Conservation (phyloP, 768 basidiomycete genomes). For the Pleurotus tuoliensis region DNA sequence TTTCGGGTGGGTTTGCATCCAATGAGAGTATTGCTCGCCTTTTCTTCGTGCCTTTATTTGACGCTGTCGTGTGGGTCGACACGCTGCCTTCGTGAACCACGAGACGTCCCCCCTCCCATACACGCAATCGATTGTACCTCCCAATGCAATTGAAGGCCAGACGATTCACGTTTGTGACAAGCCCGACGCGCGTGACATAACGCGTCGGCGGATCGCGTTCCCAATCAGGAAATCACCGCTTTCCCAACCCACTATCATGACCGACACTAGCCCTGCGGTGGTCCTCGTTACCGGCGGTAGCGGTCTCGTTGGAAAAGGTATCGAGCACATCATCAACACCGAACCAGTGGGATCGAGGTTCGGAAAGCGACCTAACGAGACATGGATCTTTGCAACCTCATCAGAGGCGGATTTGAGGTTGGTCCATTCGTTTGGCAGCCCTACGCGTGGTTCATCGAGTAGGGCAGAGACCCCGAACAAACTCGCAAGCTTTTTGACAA, state of each 20-base stretch:
- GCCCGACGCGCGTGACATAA: background rate
- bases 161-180: background rate
- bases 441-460: constrained; percentile 5
- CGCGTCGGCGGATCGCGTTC: background rate
- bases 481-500: constrained; percentile 79
- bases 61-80: too few relatives aligned
- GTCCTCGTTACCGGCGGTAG: constrained; percentile 83
- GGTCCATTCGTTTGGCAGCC: constrained; percentile 1
- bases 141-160: too few relatives aligned
- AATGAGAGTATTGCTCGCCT: constrained; percentile 3
- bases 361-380: constrained; percentile 71
- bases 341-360: constrained; percentile 79
- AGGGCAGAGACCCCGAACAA: constrained; percentile 59
- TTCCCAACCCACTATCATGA: background rate
- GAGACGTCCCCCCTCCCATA: too few relatives aligned
- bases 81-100: too few relatives aligned
- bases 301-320: constrained; percentile 85
- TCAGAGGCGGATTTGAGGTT: constrained; percentile 85
- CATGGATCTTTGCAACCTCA: constrained; percentile 81
- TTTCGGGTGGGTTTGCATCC: background rate
- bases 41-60: background rate
- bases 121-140: too few relatives aligned
- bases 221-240: background rate
- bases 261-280: constrained; percentile 26
- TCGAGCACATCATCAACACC: constrained; percentile 71